Evolutionary conservation across 2,329 filamentous ascomycete genomes (phyloP), one percentile per base, ranked within the genome.

Genomic region (Sarocladiaceae sp.): DNA sequence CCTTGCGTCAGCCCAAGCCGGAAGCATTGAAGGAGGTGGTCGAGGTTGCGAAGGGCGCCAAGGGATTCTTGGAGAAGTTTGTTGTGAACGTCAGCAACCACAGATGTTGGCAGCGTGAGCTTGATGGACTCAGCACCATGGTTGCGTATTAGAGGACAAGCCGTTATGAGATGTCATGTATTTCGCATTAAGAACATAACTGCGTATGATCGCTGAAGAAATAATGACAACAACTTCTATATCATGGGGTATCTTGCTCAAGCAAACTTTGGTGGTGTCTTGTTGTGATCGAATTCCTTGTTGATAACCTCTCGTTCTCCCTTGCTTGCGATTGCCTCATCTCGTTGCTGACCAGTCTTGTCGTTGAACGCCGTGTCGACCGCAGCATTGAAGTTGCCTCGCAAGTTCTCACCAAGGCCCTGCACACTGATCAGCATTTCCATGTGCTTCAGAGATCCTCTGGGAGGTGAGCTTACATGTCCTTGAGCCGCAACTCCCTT

Each of bases 71-170:
- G 53, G 82, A 86, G 58, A 79, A 82, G 59, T 91, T 90, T 70
- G 80, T 84, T 42, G 86, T 76, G 60, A 76, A 82, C 15, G 83
- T 94, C 51, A 80, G 83, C 20, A 79, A 83, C 70, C 89, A 94
- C 63, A 79, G 84, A 61, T 88, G 87, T 64, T 95, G 82, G 70
- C 75, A 84, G 50, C 75, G 90, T 20, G 89, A 95, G 74, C 55
- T 87, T 64, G 83, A 88, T 57, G 89, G 89, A 0, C 66, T 93
- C 59, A 79, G 71, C 50, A 67, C 71, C 2, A 77, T 82, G 74
- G 79, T 93, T 53, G 86, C 88, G 1, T 93, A 86, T 60, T 92
- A 81, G 64, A 50, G n/a, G n/a, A n/a, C n/a, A n/a, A n/a, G n/a
- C n/a, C n/a, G n/a, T n/a, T n/a, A n/a, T n/a, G n/a, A n/a, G n/a